Evolutionary conservation across 495 filamentous ascomycete genomes (phyloP).

Genomic region (Neurospora hispaniola): DNA sequence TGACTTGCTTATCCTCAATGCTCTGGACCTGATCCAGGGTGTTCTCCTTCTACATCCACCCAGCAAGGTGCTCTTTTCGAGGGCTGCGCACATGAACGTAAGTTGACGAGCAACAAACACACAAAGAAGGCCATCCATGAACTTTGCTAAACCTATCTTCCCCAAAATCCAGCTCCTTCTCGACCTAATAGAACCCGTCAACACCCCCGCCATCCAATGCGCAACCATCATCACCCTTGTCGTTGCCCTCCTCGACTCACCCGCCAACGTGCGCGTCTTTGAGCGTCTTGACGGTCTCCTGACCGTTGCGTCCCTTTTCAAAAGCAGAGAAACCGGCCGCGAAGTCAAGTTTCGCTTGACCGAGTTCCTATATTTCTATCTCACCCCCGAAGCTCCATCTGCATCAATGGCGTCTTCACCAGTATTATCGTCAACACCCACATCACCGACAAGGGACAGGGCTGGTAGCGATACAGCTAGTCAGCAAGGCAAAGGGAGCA

Average conservation of each 20-base stretch:
- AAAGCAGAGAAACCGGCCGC: conserved; percentile 64
- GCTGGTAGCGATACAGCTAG: conserved; percentile 19
- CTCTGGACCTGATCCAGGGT: conserved; percentile 85
- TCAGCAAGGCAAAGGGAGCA: conserved; percentile 6
- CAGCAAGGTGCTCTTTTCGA: conserved; percentile 74
- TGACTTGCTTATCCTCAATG: conserved; percentile 79
- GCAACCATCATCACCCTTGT: conserved; percentile 83
- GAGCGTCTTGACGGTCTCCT: conserved; percentile 87
- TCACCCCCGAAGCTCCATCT: conserved; percentile 79
- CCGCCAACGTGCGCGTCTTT: conserved; percentile 80
- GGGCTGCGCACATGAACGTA: conserved; percentile 91
- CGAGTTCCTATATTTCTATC: conserved; percentile 95
- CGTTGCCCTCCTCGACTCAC: conserved; percentile 71
- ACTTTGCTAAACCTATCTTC: background rate
- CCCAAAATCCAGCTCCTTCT: conserved; percentile 54
- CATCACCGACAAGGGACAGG: conserved; percentile 30
- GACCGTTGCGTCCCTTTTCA: conserved; percentile 90
- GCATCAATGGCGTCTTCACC: conserved; percentile 27
- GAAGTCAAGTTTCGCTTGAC: conserved; percentile 89
- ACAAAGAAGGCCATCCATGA: background rate
- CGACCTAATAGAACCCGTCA: conserved; percentile 87
- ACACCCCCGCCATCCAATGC: conserved; percentile 84
- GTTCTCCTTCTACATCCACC: conserved; percentile 87
- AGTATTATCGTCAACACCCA: conserved; percentile 17
- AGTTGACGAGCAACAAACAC: conserved; percentile 8